Evolutionary conservation across 768 basidiomycete genomes (phyloP), one percentile per base, ranked within the genome.

Genomic region (Mycena maculata): DNA sequence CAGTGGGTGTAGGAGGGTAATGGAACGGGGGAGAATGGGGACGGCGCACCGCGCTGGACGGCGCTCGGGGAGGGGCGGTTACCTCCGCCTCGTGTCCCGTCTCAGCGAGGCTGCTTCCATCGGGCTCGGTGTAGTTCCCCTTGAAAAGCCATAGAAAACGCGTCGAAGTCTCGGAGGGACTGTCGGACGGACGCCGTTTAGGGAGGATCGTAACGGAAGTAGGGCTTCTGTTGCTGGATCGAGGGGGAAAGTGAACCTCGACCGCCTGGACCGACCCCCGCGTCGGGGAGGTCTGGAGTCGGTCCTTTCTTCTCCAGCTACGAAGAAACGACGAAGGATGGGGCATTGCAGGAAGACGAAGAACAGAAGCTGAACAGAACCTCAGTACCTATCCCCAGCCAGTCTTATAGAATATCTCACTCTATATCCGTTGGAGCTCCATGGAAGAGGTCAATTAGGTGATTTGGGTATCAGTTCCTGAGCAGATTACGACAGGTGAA

Each of bases 271-370:
- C 23, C 11, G 48, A 50, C 36, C 33, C 65, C 30, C 41, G 55
- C 50, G 57, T 25, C 22, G 58, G 47, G 52, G 62, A 50, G 48
- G 63, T 59, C 50, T 63, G 58, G 25, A 54, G 33, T 12, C 33
- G 70, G 39, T 77, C 78, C 72, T 76, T 80, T 71, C 76, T 83
- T 69, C 72, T 78, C 81, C 81, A 83, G 15, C 77, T 79, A 53
- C 80, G 80, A 57, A 84, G 72, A 70, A 84, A 80, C 7, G 78
- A 74, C 18, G 81, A 67, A 16, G 79, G 71, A 71, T 84, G 64
- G 31, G 25, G 83, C 83, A 84, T 84, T 63, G 49, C 57, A 41
- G 57, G 48, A 54, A 48, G 36, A 30, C 60, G 60, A 50, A 31
- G 64, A 27, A 30, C 42, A 28, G 66, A 57, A 45, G 57, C n/a